phyloP scores from a whole-genome alignment of 805 yeast genomes.

The Metschnikowia cerradonensis region DNA sequence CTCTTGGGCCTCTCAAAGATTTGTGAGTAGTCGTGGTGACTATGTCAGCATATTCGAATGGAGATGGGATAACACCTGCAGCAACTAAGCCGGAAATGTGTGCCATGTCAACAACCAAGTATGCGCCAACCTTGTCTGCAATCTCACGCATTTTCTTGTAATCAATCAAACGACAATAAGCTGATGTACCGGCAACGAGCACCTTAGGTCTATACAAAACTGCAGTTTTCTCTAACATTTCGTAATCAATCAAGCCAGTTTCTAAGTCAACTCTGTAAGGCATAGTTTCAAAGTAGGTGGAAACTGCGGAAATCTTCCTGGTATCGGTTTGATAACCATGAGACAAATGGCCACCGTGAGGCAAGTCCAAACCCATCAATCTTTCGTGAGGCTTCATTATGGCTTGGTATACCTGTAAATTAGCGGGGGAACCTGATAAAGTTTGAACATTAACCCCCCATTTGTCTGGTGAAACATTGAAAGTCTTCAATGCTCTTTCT shows the following conservation, averaged over 20 bases:
- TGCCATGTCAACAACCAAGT: slow-evolving; percentile 96
- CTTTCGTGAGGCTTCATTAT: slow-evolving; percentile 93
- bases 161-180: slow-evolving; percentile 94
- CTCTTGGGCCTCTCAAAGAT: slow-evolving; percentile 98
- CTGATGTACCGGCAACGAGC: slow-evolving; percentile 96
- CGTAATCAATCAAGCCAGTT: slow-evolving; percentile 96
- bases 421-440: slow-evolving; percentile 96
- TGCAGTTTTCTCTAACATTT: slow-evolving; percentile 88
- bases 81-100: slow-evolving; percentile 95
- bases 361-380: slow-evolving; percentile 95
- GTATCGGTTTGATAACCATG: slow-evolving; percentile 97
- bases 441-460: slow-evolving; percentile 99
- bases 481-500: slow-evolving; percentile 89
- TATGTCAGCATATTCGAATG: slow-evolving; percentile 94
- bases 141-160: slow-evolving; percentile 94
- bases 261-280: slow-evolving; percentile 91
- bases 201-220: slow-evolving; percentile 92
- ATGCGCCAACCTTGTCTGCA: slow-evolving; percentile 97
- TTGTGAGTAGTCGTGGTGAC: slow-evolving; percentile 99
- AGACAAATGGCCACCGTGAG: slow-evolving; percentile 98
- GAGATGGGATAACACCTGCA: slow-evolving; percentile 93
- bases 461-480: slow-evolving; percentile 67
- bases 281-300: slow-evolving; percentile 97
- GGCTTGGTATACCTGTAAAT: slow-evolving; percentile 94
- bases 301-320: slow-evolving; percentile 90